Evolutionary conservation across 1,284 basidiomycete species (phyloP).

Genomic region (Cryptococcus sp.): DNA sequence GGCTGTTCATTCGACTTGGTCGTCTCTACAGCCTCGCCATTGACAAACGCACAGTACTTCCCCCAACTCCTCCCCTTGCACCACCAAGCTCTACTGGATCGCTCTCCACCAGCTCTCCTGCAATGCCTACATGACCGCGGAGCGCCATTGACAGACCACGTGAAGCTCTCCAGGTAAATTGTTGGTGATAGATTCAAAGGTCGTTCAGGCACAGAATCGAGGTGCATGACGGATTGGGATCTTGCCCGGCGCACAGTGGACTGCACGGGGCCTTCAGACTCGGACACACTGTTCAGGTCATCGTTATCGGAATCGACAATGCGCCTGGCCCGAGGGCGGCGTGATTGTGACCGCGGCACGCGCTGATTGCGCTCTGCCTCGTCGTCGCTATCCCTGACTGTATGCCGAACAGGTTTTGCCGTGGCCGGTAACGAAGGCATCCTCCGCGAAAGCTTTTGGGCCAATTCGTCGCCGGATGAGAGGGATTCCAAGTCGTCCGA

Average conservation of each 20-base stretch:
- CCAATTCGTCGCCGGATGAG: neutral
- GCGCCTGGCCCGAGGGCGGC: neutral
- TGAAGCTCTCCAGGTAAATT: slow-evolving; percentile 1
- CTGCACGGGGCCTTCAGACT: neutral
- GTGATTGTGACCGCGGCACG: neutral
- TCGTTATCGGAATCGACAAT: neutral
- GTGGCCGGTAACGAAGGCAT: neutral
- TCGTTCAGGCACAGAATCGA: neutral
- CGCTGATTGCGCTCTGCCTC: neutral
- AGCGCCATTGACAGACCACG: slow-evolving; percentile 2
- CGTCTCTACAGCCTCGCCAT: neutral
- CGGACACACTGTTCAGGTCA: neutral
- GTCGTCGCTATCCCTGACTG: neutral
- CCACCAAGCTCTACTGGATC: slow-evolving; percentile 12
- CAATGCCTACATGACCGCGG: slow-evolving; percentile 14
- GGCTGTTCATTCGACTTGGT: neutral
- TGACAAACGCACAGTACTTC: slow-evolving; percentile 16
- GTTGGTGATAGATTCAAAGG: slow-evolving; percentile 5
- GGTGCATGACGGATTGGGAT: neutral
- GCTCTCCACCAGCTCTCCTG: slow-evolving; percentile 13
- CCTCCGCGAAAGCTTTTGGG: neutral
- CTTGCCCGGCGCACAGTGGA: too few species aligned
- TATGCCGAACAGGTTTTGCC: neutral
- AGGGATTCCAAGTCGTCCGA: neutral
- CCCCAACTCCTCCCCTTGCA: slow-evolving; percentile 20